Base-by-base conservation (phyloP, 2,329 filamentous ascomycete genomes). In the Aureobasidium sp. region DNA sequence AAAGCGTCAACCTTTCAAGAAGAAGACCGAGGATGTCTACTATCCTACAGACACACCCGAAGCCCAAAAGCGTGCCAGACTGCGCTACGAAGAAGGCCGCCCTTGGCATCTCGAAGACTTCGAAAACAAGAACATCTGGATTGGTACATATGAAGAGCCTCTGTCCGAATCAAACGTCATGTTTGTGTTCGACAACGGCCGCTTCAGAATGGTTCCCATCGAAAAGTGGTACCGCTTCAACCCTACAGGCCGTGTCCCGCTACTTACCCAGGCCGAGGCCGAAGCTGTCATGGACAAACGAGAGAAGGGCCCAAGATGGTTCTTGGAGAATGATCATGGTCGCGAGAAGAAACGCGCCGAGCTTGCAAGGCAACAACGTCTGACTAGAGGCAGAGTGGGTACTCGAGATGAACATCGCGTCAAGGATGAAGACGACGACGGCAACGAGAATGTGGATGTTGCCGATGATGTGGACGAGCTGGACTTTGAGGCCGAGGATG, bases 91-190 rank as follows among this genome's bases (percentile, higher is more conserved):
- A 73, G 94, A 99, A 74, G 91, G 93, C 4, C 79, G 97, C 55
- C 94, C 94, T 6, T 99, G 94, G 94, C 92, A 97, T 73, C 76
- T 99, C 39, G 94, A 99, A 72, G 94, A 99, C 73, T 95, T 92
- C 44, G 93, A 99, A 70, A 91, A 91, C 66, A 96, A 93, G 74
- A 93, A 96, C 69, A 89, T 90, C 2, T 97, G 92, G 91, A 87
- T 94, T 37, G 94, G 92, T 48, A 89, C 87, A 62, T 97, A 97
- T 68, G 89, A 97, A 69, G 88, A 89, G 29, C 90, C 91, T 20
- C 82, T 97, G 41, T 96, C 93, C 0, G 87, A 93, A 69, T 81
- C 79, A 1, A 87, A 90, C 57, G 90, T 91, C 56, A 87, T 95
- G 66, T 87, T 95, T 60, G 83, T 93, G 42, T 82, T 90, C 47